Conservation (phyloP, 208 protist genomes). For the Acanthamoeba lenticulata region DNA sequence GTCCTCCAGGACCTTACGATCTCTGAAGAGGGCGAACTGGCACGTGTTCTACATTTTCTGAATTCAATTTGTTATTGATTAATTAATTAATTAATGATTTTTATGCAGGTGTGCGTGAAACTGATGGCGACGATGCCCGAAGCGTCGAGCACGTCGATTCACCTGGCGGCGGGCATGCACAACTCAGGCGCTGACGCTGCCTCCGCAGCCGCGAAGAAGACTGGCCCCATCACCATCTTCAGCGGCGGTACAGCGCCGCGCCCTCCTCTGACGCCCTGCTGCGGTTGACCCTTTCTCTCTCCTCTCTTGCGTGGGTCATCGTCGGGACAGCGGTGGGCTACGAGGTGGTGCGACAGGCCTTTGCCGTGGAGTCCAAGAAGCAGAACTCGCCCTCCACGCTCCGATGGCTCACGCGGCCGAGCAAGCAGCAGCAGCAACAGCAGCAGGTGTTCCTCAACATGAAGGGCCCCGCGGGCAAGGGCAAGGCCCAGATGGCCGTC, state of each 20-base stretch:
- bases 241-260: not conserved
- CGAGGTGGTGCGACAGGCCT: not conserved
- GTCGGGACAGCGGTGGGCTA: not conserved
- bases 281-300: not conserved
- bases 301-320: not conserved
- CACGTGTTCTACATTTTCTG: not conserved
- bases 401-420: not conserved
- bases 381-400: not conserved
- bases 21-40: conserved; percentile 18
- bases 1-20: conserved; percentile 7
- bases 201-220: not conserved
- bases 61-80: no score
- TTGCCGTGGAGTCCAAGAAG: conserved; percentile 27
- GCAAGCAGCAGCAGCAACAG: not conserved
- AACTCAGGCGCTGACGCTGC: not conserved
- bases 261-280: not conserved
- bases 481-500: conserved; percentile 54
- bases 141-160: not conserved
- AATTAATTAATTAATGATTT: no score
- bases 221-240: not conserved
- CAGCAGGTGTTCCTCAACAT: conserved; percentile 49
- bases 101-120: conserved; percentile 2
- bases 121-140: conserved; percentile 9
- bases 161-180: not conserved
- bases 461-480: conserved; percentile 28